phyloP scores from a whole-genome alignment of 441 rosid species.

The Syzygium syzygioides region DNA sequence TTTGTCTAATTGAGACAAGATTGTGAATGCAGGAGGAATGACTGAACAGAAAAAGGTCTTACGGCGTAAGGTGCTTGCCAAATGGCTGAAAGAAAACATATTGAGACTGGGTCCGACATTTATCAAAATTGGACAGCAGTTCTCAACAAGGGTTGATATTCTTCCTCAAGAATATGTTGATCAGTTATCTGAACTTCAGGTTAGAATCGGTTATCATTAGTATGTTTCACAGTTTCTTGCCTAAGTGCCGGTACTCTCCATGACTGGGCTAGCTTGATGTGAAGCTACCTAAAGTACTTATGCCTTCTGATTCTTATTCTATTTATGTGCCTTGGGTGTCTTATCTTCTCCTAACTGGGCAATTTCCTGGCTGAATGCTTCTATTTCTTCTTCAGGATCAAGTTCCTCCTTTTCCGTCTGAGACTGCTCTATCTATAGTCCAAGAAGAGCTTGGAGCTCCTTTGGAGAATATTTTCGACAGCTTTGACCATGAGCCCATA shows the following conservation, averaged over 20 bases:
- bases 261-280: not conserved
- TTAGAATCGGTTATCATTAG: conserved; percentile 15
- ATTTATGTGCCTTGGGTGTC: not conserved
- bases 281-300: not conserved
- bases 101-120: conserved; percentile 96
- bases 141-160: conserved; percentile 96
- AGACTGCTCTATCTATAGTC: conserved; percentile 70
- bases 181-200: conserved; percentile 97
- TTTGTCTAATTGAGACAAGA: not conserved
- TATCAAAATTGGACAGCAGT: conserved; percentile 97
- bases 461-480: conserved; percentile 56
- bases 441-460: conserved; percentile 95
- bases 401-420: conserved; percentile 98
- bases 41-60: conserved; percentile 65
- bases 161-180: conserved; percentile 99
- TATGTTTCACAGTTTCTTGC: not conserved
- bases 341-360: not conserved
- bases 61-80: conserved; percentile 74
- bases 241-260: not conserved
- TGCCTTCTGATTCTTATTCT: not conserved
- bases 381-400: conserved; percentile 63
- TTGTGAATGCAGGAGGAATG: conserved; percentile 65
- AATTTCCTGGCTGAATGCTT: conserved; percentile 6
- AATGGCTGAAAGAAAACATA: conserved; percentile 91
- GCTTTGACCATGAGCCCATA: conserved; percentile 86